Evolutionary conservation across 164 flowering plant species (phyloP).

Genomic region (Chloranthus sessilifolius): DNA sequence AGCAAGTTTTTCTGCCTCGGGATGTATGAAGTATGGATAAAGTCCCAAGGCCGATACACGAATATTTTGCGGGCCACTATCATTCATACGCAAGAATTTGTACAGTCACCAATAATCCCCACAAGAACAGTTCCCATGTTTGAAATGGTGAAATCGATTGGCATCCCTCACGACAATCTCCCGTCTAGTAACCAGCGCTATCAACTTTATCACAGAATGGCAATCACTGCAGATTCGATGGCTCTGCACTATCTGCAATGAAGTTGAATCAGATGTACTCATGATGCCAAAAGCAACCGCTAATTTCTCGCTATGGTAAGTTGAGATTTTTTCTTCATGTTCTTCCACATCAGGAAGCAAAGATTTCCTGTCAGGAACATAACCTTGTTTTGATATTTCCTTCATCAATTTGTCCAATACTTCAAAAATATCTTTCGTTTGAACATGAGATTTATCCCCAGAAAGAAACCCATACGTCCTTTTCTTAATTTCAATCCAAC

Average conservation of each 20-base stretch:
- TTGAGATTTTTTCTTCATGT: constrained; percentile 31
- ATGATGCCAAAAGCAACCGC: constrained; percentile 74
- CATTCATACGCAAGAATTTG: too few species aligned
- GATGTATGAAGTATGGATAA: too few species aligned
- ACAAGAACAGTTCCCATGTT: constrained; percentile 51
- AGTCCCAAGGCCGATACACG: too few species aligned
- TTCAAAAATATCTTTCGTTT: constrained; percentile 41
- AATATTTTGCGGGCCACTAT: too few species aligned
- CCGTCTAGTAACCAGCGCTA: constrained; percentile 43
- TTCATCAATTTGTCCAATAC: constrained; percentile 46
- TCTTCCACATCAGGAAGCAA: constrained; percentile 87
- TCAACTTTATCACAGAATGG: constrained; percentile 55
- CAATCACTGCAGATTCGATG: constrained; percentile 75
- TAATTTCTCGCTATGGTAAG: constrained; percentile 70
- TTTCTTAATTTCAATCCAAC: constrained; percentile 74
- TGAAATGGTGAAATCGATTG: constrained; percentile 79
- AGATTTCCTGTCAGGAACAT: constrained; percentile 31
- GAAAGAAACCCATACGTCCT: constrained; percentile 41
- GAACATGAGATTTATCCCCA: constrained; percentile 52
- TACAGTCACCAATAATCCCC: constrained; percentile 77
- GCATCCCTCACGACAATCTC: constrained; percentile 68
- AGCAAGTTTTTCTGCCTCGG: too few species aligned
- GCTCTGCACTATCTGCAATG: constrained; percentile 67
- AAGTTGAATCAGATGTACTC: constrained; percentile 36
- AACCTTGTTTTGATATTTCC: constrained; percentile 54